A percentile compares a stretch with the other conserved stretches of the same genome.
phyloP scores from a whole-genome alignment of 2,329 filamentous ascomycete genomes.

The Tothia fuscella region DNA sequence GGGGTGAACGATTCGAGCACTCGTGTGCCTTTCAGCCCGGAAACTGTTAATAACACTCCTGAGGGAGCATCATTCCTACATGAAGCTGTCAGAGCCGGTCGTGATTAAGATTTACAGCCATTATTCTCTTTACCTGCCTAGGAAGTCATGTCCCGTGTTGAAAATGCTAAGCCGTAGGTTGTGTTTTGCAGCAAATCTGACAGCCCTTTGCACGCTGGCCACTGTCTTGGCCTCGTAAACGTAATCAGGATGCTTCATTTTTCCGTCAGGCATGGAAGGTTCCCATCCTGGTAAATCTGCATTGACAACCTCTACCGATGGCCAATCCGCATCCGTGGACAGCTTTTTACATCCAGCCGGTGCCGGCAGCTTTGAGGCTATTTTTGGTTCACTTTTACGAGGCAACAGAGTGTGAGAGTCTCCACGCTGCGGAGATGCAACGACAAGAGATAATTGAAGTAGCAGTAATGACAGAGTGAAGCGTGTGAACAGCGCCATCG shows the following conservation, averaged over 20 bases:
- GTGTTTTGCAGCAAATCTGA: conserved; percentile 4
- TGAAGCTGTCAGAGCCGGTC: background rate
- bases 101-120: background rate
- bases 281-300: background rate
- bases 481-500: too few relatives aligned
- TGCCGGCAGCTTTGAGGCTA: too few relatives aligned
- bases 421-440: too few relatives aligned
- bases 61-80: background rate
- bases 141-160: conserved; percentile 2
- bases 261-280: conserved; percentile 28
- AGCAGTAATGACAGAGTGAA: too few relatives aligned
- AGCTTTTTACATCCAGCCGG: background rate
- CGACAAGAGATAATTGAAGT: too few relatives aligned
- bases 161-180: conserved; percentile 6
- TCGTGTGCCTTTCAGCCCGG: background rate
- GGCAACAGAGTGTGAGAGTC: too few relatives aligned
- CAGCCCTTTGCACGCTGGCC: conserved; percentile 1
- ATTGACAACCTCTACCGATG: background rate
- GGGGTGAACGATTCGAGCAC: conserved; percentile 4
- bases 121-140: background rate
- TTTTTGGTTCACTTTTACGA: too few relatives aligned
- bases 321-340: background rate
- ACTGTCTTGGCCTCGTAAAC: background rate
- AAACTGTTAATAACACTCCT: background rate
- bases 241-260: background rate